Evolutionary conservation across 106 monocot species (phyloP).

Genomic region (Ottelia alismoides): DNA sequence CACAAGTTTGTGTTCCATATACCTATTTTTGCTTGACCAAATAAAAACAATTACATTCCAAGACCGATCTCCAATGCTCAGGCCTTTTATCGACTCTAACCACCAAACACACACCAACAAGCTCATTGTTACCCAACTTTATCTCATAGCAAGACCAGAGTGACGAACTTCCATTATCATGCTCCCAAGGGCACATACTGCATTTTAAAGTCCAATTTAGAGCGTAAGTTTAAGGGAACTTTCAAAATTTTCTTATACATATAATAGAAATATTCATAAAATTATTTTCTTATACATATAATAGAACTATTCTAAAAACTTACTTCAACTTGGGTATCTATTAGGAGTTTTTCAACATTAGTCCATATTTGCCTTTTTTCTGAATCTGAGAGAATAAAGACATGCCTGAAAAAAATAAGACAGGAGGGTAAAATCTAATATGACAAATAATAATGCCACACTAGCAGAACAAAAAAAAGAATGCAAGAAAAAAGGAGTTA

Average conservation of each 20-base stretch:
- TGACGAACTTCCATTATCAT: not conserved
- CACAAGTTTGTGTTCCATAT: too few species aligned
- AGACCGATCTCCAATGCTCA: too few species aligned
- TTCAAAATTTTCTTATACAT: not conserved
- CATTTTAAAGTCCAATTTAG: not conserved
- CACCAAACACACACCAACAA: too few species aligned
- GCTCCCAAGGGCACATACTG: not conserved
- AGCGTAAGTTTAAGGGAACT: not conserved
- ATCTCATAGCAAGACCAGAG: not conserved
- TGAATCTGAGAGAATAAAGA: slow-evolving; percentile 50
- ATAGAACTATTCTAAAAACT: slow-evolving; percentile 2
- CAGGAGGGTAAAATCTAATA: too few species aligned
- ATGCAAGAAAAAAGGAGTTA: not conserved
- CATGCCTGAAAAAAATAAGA: slow-evolving; percentile 70
- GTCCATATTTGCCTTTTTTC: slow-evolving; percentile 87
- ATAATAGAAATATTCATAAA: not conserved
- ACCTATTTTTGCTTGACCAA: too few species aligned
- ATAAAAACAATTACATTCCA: too few species aligned
- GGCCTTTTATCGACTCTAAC: too few species aligned
- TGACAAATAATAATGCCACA: not conserved
- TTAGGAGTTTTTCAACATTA: slow-evolving; percentile 60
- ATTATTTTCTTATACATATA: not conserved
- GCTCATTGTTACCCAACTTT: too few species aligned
- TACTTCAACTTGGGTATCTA: slow-evolving; percentile 94
- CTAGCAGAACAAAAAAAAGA: not conserved